Percentiles rank a stretch among this genome's conserved stretches.
These are phyloP conservation scores for Macrolepiota dolichaula DNA, from an alignment of 768 basidiomycete species.

Conservation along the genomic window DNA sequence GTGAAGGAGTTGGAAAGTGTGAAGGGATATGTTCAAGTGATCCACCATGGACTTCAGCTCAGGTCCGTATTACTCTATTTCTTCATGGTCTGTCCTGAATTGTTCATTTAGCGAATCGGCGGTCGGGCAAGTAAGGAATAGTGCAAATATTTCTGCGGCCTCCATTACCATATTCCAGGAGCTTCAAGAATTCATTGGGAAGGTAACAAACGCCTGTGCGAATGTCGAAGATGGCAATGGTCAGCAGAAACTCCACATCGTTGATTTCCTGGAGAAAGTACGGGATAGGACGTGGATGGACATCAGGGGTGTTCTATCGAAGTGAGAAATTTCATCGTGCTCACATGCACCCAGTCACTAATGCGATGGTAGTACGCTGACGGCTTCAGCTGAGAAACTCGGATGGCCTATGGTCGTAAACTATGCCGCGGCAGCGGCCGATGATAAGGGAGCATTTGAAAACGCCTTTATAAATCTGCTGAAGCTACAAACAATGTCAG, in stretches of 20 bases:
- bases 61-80: constrained; percentile 46
- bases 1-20: constrained; percentile 76
- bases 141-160: constrained; percentile 34
- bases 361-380: constrained; percentile 48
- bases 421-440: constrained; percentile 46
- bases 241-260: constrained; percentile 54
- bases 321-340: constrained; percentile 41
- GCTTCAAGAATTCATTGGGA: constrained; percentile 58
- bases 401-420: constrained; percentile 84
- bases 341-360: background rate
- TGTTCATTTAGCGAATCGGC: constrained; percentile 49
- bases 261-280: constrained; percentile 59
- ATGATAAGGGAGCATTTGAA: constrained; percentile 68
- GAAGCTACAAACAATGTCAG: constrained; percentile 76
- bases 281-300: constrained; percentile 72
- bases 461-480: constrained; percentile 74
- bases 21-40: constrained; percentile 69
- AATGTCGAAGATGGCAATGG: constrained; percentile 42
- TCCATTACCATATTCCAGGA: constrained; percentile 56
- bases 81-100: constrained; percentile 8
- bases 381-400: constrained; percentile 64
- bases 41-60: constrained; percentile 66
- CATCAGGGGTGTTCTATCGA: constrained; percentile 62
- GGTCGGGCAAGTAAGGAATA: constrained; percentile 45
- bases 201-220: constrained; percentile 42